Percentiles rank a stretch among this genome's conserved stretches.
Conservation (phyloP, 495 filamentous ascomycete genomes). For the Chaetomium fimeti region DNA sequence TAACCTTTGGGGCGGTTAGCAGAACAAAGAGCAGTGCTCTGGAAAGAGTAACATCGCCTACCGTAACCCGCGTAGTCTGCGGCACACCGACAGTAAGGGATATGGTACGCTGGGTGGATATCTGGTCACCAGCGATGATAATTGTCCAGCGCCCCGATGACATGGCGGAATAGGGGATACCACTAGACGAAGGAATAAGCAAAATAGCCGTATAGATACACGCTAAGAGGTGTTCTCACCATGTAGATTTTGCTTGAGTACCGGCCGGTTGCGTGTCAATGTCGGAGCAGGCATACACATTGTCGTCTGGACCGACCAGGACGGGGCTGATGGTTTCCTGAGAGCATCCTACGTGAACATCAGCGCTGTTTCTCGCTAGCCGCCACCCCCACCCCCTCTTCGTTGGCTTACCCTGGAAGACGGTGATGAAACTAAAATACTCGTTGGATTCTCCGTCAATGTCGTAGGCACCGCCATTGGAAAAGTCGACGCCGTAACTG, state of each 20-base stretch:
- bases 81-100: conserved; percentile 39
- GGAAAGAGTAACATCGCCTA: conserved; percentile 21
- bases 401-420: conserved; percentile 41
- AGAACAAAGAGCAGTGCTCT: neutral
- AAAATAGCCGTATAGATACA: neutral
- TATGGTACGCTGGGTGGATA: conserved; percentile 43
- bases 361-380: neutral
- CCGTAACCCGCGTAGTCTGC: conserved; percentile 39
- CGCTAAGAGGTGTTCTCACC: neutral
- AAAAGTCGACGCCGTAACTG: conserved; percentile 46
- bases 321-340: conserved; percentile 43
- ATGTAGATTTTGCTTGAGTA: conserved; percentile 29
- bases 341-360: conserved; percentile 33
- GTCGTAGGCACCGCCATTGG: conserved; percentile 45
- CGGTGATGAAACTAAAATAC: conserved; percentile 44
- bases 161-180: conserved; percentile 44
- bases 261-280: conserved; percentile 42
- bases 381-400: neutral
- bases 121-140: conserved; percentile 38
- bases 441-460: conserved; percentile 43
- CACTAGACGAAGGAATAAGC: conserved; percentile 23
- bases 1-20: conserved; percentile 32
- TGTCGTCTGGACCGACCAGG: conserved; percentile 39
- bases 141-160: conserved; percentile 44
- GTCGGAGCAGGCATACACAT: conserved; percentile 41